Evolutionary conservation across 2,329 filamentous ascomycete species (phyloP).

Genomic region (Colletotrichum costaricense): DNA sequence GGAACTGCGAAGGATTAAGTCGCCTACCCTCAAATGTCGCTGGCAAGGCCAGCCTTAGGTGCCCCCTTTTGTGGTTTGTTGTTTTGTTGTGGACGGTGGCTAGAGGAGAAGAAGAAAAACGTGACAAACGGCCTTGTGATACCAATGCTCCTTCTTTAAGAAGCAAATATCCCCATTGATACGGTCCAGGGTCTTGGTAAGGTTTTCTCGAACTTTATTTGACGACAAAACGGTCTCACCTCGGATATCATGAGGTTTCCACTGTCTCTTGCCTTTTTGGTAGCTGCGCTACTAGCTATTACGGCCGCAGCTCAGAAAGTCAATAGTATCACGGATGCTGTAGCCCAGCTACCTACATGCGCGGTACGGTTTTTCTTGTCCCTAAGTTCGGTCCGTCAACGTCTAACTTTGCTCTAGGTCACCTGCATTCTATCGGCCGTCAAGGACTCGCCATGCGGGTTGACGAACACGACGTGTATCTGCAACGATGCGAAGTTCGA

Average conservation of each 20-base stretch:
- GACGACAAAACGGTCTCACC: not conserved
- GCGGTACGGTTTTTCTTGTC: conserved; percentile 39
- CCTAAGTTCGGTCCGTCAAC: not conserved
- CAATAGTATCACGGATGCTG: conserved; percentile 10
- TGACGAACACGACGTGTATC: conserved; percentile 22
- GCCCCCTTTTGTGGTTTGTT: not conserved
- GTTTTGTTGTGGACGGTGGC: not conserved
- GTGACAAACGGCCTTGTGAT: not conserved
- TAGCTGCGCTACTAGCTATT: conserved; percentile 1
- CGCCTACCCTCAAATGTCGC: not conserved
- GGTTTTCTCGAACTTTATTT: not conserved
- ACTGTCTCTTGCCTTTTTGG: not conserved
- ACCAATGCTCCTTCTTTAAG: not conserved
- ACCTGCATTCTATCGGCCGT: conserved; percentile 19
- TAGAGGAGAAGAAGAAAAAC: not conserved
- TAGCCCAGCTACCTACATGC: conserved; percentile 43
- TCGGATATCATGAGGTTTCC: conserved; percentile 18
- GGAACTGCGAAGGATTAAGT: not conserved
- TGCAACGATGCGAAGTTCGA: conserved; percentile 25
- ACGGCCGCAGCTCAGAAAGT: conserved; percentile 16
- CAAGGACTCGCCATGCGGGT: conserved; percentile 10
- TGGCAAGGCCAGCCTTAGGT: not conserved
- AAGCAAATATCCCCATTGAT: not conserved
- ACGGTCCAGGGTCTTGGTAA: not conserved
- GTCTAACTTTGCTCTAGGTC: conserved; percentile 5